Conservation (phyloP, 164 flowering plant genomes). For the Tetrastigma voinierianum region DNA sequence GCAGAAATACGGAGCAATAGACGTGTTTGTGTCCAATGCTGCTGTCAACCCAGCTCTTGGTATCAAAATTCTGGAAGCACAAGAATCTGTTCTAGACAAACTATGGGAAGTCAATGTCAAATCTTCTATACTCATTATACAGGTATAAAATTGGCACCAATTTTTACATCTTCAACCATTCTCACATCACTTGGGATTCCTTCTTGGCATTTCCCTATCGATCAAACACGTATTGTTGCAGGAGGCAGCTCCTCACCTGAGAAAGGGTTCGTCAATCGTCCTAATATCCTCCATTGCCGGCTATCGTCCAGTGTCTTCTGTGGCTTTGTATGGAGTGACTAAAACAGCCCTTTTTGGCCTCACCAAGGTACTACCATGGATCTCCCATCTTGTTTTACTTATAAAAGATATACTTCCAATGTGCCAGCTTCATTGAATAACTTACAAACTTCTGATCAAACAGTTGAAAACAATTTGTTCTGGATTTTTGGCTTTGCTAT, state of each 20-base stretch:
- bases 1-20: constrained; percentile 83
- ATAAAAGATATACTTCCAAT: no score
- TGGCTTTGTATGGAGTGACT: constrained; percentile 97
- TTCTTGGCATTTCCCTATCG: no score
- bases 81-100: constrained; percentile 88
- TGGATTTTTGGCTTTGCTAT: no score
- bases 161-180: not conserved
- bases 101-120: constrained; percentile 95
- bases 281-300: constrained; percentile 77
- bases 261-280: constrained; percentile 78
- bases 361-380: constrained; percentile 62
- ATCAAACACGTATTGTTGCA: constrained; percentile 18
- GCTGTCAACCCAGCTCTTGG: constrained; percentile 78
- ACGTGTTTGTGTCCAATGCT: constrained; percentile 85
- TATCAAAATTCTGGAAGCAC: constrained; percentile 53
- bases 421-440: no score
- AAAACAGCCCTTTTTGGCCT: constrained; percentile 98
- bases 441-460: no score
- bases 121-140: constrained; percentile 68
- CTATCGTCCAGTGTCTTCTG: constrained; percentile 48
- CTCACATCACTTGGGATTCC: no score
- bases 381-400: not conserved
- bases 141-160: constrained; percentile 35
- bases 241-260: constrained; percentile 87
- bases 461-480: no score